phyloP scores from a whole-genome alignment of 331 rosid species.

The Quercus phellos region DNA sequence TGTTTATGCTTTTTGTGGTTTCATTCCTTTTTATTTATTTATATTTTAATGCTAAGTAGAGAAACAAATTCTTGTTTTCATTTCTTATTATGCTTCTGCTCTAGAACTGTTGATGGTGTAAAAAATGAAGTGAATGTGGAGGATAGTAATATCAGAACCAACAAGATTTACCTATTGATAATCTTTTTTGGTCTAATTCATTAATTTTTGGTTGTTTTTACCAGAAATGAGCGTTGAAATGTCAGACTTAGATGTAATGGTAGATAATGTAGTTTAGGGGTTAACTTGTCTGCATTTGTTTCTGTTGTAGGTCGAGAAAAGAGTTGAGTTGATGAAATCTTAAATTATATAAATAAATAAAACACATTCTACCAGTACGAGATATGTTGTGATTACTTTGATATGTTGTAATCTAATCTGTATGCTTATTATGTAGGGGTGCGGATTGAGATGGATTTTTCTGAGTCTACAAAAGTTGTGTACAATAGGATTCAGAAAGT shows the following conservation, averaged over 20 bases:
- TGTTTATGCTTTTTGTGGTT: background rate
- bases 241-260: background rate
- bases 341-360: no score
- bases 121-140: background rate
- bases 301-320: background rate
- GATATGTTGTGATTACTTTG: background rate
- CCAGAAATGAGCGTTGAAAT: background rate
- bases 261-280: background rate
- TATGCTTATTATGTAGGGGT: background rate
- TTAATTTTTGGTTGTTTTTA: background rate
- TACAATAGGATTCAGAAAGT: constrained; percentile 36
- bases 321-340: background rate
- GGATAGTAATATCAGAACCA: background rate
- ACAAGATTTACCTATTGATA: background rate
- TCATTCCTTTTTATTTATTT: background rate
- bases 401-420: background rate
- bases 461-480: constrained; percentile 35
- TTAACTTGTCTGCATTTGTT: background rate
- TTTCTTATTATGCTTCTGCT: background rate
- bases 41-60: background rate
- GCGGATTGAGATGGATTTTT: constrained; percentile 35
- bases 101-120: background rate
- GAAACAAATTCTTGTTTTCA: background rate
- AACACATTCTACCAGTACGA: no score
- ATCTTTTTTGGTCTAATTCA: background rate